Evolutionary conservation across 2,329 filamentous ascomycete species (phyloP).

Genomic region (Pseudovirgaria hyperparasitica): DNA sequence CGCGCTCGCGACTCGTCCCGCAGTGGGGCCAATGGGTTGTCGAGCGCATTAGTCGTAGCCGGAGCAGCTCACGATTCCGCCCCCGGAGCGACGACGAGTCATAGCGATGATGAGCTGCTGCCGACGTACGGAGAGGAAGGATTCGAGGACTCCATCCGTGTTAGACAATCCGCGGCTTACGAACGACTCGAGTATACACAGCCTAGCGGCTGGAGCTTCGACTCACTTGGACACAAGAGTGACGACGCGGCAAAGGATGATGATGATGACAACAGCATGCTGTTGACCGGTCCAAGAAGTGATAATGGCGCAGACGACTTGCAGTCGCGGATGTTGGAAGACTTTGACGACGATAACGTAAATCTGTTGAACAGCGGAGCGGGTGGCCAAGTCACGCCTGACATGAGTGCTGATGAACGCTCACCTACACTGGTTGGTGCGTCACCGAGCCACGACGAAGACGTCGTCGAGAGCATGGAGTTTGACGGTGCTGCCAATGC

Average conservation of each 20-base stretch:
- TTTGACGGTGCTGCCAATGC: too few species aligned
- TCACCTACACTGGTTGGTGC: too few species aligned
- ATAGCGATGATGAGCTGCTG: constrained; percentile 6
- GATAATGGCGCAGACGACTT: constrained; percentile 10
- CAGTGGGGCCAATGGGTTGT: constrained; percentile 85
- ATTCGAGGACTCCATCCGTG: constrained; percentile 3
- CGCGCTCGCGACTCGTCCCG: constrained; percentile 79
- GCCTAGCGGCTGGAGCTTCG: constrained; percentile 10
- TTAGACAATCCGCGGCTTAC: constrained; percentile 9
- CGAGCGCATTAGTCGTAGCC: constrained; percentile 78
- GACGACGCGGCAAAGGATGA: constrained; percentile 1
- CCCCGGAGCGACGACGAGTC: constrained; percentile 6
- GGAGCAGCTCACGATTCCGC: constrained; percentile 29
- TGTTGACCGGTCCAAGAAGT: constrained; percentile 13
- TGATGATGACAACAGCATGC: constrained; percentile 12
- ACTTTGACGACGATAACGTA: constrained; percentile 21
- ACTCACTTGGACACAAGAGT: constrained; percentile 3
- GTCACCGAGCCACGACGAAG: too few species aligned
- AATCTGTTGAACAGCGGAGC: too few species aligned
- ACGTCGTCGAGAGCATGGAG: too few species aligned
- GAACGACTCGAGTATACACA: constrained; percentile 1
- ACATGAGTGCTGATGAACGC: too few species aligned
- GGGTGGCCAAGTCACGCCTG: too few species aligned
- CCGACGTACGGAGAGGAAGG: constrained; percentile 11
- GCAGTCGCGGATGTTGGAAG: constrained; percentile 12